Evolutionary conservation across 2,329 filamentous ascomycete genomes (phyloP), one percentile per base, ranked within the genome.

Genomic region (Scytalidium sp.): DNA sequence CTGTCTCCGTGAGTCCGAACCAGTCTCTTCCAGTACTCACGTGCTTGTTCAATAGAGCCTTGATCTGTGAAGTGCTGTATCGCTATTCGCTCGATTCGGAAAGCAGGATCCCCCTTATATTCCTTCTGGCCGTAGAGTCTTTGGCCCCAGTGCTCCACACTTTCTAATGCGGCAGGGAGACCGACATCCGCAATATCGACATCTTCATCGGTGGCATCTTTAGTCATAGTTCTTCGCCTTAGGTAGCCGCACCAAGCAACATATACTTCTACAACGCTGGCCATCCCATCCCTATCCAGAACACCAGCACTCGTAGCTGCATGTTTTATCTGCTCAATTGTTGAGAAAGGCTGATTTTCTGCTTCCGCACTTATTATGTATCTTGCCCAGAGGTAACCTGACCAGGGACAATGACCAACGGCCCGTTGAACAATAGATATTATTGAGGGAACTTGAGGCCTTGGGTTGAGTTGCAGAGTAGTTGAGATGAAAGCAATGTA

Each of bases 221-320:
- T 77, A 49, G 84, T 76, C 73, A 96, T 91, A 17, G 93, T 90
- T 44, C 85, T 85, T 20, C 94, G 87, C 57, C 93, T 90, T 19
- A 99, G 78, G 60, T 93, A 97, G 45, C 90, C 91, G 64, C 93
- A 97, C 94, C 94, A 99, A 0, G 92, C 87, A 47, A 90, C 84
- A 63, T 97, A 91, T 63, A 97, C 90, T 60, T 96, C 90, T 51
- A 97, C 80, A 25, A 97, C 84, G 57, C 92, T 88, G 45, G 90
- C 84, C 78, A 97, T 87, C 20, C 91, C 92, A 53, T 90, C 85
- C 55, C 88, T 85, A 65, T 96, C 91, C 4, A 97, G 76, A 40
- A 95, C 77, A 8, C 90, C 86, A 20, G 90, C 90, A 62, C 86
- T 90, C 0, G 92, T 97, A 6, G 94, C 94, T 41, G 85, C 85